Evolutionary conservation across 129 eudicot species (phyloP), one percentile per base, ranked within the genome.

Genomic region (Scalesia atractyloides): DNA sequence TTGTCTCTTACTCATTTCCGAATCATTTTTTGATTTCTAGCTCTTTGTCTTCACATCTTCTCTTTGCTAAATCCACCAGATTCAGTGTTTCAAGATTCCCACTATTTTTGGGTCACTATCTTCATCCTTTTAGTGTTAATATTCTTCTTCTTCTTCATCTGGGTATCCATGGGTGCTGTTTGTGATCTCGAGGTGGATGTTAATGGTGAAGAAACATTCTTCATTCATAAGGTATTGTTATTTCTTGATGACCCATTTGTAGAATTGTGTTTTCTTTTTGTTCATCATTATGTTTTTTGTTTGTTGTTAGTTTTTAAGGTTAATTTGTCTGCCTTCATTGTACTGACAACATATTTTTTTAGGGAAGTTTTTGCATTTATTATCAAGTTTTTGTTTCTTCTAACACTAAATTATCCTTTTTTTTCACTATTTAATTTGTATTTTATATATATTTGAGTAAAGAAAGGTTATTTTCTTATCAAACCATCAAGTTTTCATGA

Each of bases 181-280:
- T 86, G 84, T 84, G 82, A 73, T 81, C 89, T 91, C 79, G 80
- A 91, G 80, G 91, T 91, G 66, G 93, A 91, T 83, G 97, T 91
- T 79, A 91, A 91, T 84, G 97, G 97, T 3, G 89, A 91, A 83
- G 89, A 87, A 77, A 68, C 81, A 64, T 86, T 91, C 85, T 76
- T 86, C 73, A 68, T 91, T 58, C 79, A 88, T 73, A 82, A 88
- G 97, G 97, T 88, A 68, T 57, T 34, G 0, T 3, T 60, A 37
- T 16, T 72, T 22, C 52, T 53, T 56, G 41, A 12, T 66, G 44
- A 24, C 74, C 22, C 12, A 16, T 57, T 61, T 54, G 65, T 43
- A 9, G 14, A 41, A 66, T 56, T 58, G 3, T 22, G 41, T 30
- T 67, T 15, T 24, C 30, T 7, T 79, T 81, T 13, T 73, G 26